Percentiles rank a stretch among this genome's conserved stretches.
Conservation (phyloP, 179 eudicot genomes). For the Silene coronaria region DNA sequence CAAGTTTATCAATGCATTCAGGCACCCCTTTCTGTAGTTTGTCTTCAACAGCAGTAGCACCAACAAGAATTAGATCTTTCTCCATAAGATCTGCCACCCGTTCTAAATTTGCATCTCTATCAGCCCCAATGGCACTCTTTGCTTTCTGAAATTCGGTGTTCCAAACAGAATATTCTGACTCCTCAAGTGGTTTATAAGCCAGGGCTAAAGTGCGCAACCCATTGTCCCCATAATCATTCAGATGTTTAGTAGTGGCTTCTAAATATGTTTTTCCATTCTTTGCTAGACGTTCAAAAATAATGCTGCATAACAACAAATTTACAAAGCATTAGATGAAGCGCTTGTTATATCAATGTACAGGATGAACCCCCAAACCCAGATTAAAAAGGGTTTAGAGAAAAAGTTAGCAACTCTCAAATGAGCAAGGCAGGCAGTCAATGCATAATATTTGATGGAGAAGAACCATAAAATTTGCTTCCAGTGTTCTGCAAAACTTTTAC, state of each 20-base stretch:
- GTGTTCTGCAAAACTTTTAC: too few species aligned
- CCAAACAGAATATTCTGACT: slow-evolving; percentile 69
- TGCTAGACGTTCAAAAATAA: slow-evolving; percentile 81
- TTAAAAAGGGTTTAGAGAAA: not conserved
- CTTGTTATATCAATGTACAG: not conserved
- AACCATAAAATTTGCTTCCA: not conserved
- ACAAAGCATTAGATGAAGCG: slow-evolving; percentile 2
- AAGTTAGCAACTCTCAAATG: not conserved
- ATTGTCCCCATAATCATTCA: slow-evolving; percentile 89
- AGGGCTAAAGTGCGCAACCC: slow-evolving; percentile 92
- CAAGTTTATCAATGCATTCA: slow-evolving; percentile 95
- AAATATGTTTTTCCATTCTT: slow-evolving; percentile 62
- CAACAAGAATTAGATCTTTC: slow-evolving; percentile 81
- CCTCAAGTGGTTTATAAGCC: slow-evolving; percentile 81
- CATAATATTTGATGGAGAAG: not conserved
- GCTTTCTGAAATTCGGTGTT: slow-evolving; percentile 76
- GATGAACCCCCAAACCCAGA: not conserved
- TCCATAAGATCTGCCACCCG: slow-evolving; percentile 75
- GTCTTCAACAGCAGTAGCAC: slow-evolving; percentile 98
- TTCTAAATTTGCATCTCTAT: slow-evolving; percentile 73
- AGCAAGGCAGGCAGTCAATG: not conserved
- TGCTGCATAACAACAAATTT: slow-evolving; percentile 39
- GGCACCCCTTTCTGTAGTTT: slow-evolving; percentile 97
- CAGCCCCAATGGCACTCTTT: slow-evolving; percentile 64
- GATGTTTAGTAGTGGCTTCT: slow-evolving; percentile 67